phyloP scores from a whole-genome alignment of 208 protist genomes.

The Leishmania major region DNA sequence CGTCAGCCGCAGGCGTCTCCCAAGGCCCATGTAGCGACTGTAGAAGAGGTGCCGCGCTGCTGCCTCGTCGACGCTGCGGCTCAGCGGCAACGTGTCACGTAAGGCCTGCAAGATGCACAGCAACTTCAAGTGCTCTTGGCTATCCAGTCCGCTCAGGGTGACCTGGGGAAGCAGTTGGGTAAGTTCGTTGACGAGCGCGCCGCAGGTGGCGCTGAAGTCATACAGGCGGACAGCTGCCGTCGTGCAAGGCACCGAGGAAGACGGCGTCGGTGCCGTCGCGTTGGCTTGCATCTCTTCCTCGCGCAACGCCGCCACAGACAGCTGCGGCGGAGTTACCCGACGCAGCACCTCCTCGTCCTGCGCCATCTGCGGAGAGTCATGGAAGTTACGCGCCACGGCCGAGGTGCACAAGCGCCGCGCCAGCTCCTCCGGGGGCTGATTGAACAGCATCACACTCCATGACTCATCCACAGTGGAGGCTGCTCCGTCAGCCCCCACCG shows the following conservation, averaged over 20 bases:
- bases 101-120: constrained; percentile 79
- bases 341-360: constrained; percentile 17
- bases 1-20: constrained; percentile 54
- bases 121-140: constrained; percentile 61
- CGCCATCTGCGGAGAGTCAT: constrained; percentile 13
- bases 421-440: constrained; percentile 18
- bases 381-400: constrained; percentile 24
- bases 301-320: constrained; percentile 12
- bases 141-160: constrained; percentile 54
- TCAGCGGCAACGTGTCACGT: constrained; percentile 39
- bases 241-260: not conserved
- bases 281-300: not conserved
- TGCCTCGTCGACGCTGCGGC: constrained; percentile 69
- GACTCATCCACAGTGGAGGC: constrained; percentile 1
- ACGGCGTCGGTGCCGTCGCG: not conserved
- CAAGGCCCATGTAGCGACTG: constrained; percentile 55
- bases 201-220: constrained; percentile 30
- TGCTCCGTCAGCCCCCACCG: not conserved
- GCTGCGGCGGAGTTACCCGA: constrained; percentile 22
- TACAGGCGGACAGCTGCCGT: constrained; percentile 16
- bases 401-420: constrained; percentile 28
- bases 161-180: constrained; percentile 53
- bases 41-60: constrained; percentile 79
- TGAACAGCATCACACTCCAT: not conserved
- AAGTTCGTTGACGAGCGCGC: constrained; percentile 50